These are phyloP conservation scores for Agaricales sp. DNA, from an alignment of 1,284 basidiomycete species.

Conservation along the genomic window DNA sequence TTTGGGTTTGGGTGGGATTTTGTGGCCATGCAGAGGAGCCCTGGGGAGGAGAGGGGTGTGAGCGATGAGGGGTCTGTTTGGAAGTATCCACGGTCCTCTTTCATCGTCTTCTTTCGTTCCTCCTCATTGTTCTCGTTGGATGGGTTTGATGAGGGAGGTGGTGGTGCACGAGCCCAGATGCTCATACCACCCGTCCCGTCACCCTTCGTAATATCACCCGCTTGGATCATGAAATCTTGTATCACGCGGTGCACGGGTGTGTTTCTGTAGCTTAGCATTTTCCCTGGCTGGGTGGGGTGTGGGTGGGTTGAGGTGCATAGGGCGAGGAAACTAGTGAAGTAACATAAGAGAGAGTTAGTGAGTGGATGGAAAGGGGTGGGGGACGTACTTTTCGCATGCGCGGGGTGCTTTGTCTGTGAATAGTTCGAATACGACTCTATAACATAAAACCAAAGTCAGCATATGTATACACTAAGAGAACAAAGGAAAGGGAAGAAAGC, in stretches of 20 bases:
- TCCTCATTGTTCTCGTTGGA: conserved; percentile 64
- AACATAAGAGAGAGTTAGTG: conserved; percentile 4
- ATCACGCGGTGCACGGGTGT: conserved; percentile 75
- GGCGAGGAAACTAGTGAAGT: conserved; percentile 61
- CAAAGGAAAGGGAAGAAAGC: conserved; percentile 7
- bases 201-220: conserved; percentile 69
- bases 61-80: neutral
- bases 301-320: conserved; percentile 86
- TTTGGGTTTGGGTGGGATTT: conserved; percentile 43
- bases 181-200: conserved; percentile 80
- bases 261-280: conserved; percentile 77
- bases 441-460: neutral
- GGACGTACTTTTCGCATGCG: conserved; percentile 65
- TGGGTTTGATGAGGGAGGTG: too few relatives aligned
- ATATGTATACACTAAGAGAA: conserved; percentile 4
- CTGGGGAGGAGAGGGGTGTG: conserved; percentile 5
- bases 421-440: conserved; percentile 73
- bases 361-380: neutral
- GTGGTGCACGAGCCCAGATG: conserved; percentile 76
- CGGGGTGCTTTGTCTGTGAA: conserved; percentile 68
- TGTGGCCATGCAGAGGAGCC: conserved; percentile 74
- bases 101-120: conserved; percentile 58
- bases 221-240: conserved; percentile 83
- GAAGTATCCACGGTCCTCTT: conserved; percentile 51
- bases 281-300: conserved; percentile 45